Evolutionary conservation across 805 yeast genomes (phyloP), one percentile per base, ranked within the genome.

Genomic region (Hanseniaspora taiwanica): DNA sequence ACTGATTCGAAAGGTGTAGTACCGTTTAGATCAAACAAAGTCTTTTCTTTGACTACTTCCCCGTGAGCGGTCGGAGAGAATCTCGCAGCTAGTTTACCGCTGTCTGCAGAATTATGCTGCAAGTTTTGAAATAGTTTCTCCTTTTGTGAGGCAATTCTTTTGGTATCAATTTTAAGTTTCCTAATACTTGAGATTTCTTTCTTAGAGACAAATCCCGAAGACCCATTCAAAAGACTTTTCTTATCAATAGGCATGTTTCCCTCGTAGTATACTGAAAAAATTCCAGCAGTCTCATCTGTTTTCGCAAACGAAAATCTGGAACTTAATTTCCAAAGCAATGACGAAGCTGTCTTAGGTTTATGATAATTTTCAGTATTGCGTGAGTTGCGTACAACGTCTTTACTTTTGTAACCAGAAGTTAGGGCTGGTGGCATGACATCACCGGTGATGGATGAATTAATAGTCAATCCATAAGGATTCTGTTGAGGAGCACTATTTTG

Each of bases 91-190:
- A n/a, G n/a, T n/a, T 23, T 10, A 23, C 7, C 17, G 10, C 12
- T 35, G 17, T 13, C 32, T 13, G 8, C 32, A 13, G 17, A n/a
- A n/a, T n/a, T n/a, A 4, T 16, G 6, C 10, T 33, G 12, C 23
- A 33, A 33, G 9, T 18, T 19, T 33, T 56, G 47, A 4, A 64
- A 52, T 3, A 67, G 48, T 44, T 60, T 65, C 33, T 62, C 37
- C 46, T 64, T 63, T 46, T 67, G 65, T 0, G 70, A 66, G 6
- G 66, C 69, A 32, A 66, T 63, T 47, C 69, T 60, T 3, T 51
- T 48, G 13, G 68, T 60, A 40, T 67, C 70, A 14, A 66, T 63
- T 32, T 61, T 61, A 37, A 67, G 43, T 44, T 56, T 64, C 36
- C 61, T 55, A 42, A 63, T 49, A 4, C 50, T 56, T 3, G 61